Evolutionary conservation across 2,329 filamentous ascomycete species (phyloP), one percentile per base, ranked within the genome.

Genomic region (Dactylella cylindrospora): DNA sequence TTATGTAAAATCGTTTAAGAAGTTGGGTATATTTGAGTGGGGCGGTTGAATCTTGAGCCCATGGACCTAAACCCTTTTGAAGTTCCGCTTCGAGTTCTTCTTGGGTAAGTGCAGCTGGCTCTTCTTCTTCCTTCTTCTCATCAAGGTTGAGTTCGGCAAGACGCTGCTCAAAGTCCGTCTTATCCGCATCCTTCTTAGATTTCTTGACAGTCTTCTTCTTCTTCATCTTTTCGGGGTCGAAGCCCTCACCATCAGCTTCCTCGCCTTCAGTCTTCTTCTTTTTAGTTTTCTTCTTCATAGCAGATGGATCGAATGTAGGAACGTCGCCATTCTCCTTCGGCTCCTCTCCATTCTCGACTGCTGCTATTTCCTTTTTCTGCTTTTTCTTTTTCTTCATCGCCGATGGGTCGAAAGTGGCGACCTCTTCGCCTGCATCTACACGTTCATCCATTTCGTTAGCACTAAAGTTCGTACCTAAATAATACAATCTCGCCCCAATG

Each of bases 1-100:
- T 86, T 72, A 83, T 85, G 82, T 96, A 98, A 81, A 98, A 98
- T 69, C 93, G 88, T 71, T 80, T 81, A 67, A 97, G 84, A 44
- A 98, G 84, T 66, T 90, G 80, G 71, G 84, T 81, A 80, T 96
- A 98, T 72, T 80, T 84, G 75, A 97, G 89, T 66, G 84, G 74
- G 72, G 84, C 83, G 55, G 81, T 84, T 73, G 85, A 82, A 71
- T 90, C 83, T 78, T 95, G 90, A 67, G 80, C 77, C 88, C 89
- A 96, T 76, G 95, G 87, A 65, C 90, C 90, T 35, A 89, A 95
- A 68, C 90, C 90, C 72, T 84, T 49, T 32, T 53, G 81, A 69
- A 90, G 84, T 78, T 90, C 85, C 70, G 95, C 89, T 68, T 89
- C 90, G 72, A 85, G 75, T 36, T 79, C 77, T 51, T 80, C 78